phyloP scores from a whole-genome alignment of 345 rosid species.

The Rhodamnia argentea region DNA sequence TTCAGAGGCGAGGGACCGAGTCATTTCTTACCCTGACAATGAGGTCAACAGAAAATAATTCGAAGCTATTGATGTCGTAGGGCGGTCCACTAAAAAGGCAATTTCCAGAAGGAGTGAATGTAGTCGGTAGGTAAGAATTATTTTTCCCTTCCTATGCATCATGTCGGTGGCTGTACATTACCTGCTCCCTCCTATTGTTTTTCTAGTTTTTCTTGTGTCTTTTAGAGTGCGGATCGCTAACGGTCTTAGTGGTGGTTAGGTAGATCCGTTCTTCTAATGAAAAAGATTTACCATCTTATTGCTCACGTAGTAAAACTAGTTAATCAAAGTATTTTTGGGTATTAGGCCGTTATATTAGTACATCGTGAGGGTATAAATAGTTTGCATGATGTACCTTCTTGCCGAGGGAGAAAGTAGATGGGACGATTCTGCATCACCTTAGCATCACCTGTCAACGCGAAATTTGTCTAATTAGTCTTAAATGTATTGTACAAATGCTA shows the following conservation, averaged over 20 bases:
- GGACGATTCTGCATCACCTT: not conserved
- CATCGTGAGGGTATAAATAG: not conserved
- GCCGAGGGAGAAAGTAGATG: not conserved
- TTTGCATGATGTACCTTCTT: not conserved
- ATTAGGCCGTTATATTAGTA: not conserved
- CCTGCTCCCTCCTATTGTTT: not conserved
- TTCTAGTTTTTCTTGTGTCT: not conserved
- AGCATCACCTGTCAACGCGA: not conserved
- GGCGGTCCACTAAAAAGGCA: not conserved
- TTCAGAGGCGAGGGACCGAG: not conserved
- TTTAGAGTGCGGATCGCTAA: not conserved
- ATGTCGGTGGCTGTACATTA: not conserved
- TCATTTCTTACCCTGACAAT: not conserved
- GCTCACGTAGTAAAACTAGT: not conserved
- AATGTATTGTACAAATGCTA: not conserved
- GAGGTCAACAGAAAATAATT: not conserved
- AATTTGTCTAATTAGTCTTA: not conserved
- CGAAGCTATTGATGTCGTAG: not conserved
- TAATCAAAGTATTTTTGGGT: not conserved
- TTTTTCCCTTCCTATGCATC: not conserved
- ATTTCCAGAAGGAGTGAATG: not conserved
- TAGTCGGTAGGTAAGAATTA: not conserved
- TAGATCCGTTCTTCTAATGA: not conserved
- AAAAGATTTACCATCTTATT: not conserved
- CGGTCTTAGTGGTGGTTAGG: not conserved